Evolutionary conservation across 2,329 filamentous ascomycete species (phyloP).

Genomic region (Coniosporium tulheliwenetii): DNA sequence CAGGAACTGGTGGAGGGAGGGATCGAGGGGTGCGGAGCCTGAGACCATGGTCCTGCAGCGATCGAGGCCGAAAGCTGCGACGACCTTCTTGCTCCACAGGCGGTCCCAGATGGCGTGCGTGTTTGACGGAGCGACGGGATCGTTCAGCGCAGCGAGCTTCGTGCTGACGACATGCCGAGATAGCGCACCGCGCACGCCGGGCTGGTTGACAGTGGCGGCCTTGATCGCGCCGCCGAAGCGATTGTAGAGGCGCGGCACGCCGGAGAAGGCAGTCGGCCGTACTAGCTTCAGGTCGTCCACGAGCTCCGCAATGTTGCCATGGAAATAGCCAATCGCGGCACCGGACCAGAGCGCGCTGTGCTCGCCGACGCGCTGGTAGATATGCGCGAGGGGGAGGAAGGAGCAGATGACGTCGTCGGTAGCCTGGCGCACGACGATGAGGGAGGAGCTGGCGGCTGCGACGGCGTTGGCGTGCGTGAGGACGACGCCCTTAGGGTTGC

Average conservation of each 20-base stretch:
- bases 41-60: conserved; percentile 59
- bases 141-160: conserved; percentile 66
- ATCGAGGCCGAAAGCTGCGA: conserved; percentile 67
- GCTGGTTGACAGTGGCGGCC: conserved; percentile 59
- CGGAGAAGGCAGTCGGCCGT: conserved; percentile 67
- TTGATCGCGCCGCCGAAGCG: conserved; percentile 75
- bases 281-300: conserved; percentile 85
- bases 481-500: conserved; percentile 68
- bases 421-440: conserved; percentile 36
- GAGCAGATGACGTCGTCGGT: conserved; percentile 57
- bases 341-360: conserved; percentile 59
- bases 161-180: conserved; percentile 64
- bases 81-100: conserved; percentile 83
- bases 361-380: conserved; percentile 77
- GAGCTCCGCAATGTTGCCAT: conserved; percentile 72
- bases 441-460: conserved; percentile 48
- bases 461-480: conserved; percentile 72
- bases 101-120: conserved; percentile 65
- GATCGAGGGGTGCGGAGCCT: conserved; percentile 82
- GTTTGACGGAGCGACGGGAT: conserved; percentile 51
- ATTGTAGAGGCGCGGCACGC: conserved; percentile 84
- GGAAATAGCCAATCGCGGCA: conserved; percentile 75
- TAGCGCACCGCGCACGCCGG: conserved; percentile 66
- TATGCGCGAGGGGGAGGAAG: conserved; percentile 87
- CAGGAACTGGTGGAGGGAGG: conserved; percentile 75